These are phyloP conservation scores for Clavulina sp. DNA, from an alignment of 768 basidiomycete genomes.

Conservation along the genomic window DNA sequence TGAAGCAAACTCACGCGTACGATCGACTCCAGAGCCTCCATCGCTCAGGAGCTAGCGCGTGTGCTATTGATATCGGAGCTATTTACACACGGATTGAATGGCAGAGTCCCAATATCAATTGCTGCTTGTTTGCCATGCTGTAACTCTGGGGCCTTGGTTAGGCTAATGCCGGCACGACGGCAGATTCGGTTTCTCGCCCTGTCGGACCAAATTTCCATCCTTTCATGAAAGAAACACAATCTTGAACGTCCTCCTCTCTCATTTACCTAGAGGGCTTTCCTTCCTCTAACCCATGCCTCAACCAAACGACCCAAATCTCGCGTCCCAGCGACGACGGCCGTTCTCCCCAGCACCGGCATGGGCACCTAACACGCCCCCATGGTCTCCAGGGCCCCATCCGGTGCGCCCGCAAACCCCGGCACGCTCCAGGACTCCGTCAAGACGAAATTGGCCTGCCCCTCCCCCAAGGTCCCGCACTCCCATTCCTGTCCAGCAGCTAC, in stretches of 20 bases:
- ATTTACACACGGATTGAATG: background rate
- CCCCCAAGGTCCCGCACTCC: no score
- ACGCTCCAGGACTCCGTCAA: no score
- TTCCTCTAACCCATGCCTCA: background rate
- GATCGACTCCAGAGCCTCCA: conserved; percentile 35
- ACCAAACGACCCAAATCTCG: background rate
- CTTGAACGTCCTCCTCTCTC: background rate
- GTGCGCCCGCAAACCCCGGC: no score
- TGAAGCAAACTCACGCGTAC: conserved; percentile 19
- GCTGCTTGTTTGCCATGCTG: background rate
- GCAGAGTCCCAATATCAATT: background rate
- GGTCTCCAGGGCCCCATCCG: background rate
- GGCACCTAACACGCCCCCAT: background rate
- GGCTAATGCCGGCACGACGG: background rate
- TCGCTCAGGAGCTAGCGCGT: conserved; percentile 17
- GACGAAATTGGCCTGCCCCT: no score
- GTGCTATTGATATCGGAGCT: background rate
- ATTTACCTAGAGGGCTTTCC: background rate
- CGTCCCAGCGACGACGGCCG: background rate
- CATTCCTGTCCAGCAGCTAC: no score
- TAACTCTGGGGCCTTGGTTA: background rate
- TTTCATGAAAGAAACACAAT: background rate
- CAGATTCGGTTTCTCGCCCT: background rate
- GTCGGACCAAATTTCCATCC: background rate
- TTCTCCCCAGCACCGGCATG: background rate